phyloP scores from a whole-genome alignment of 192 early-diverging fungal genomes.

The Helicostylum pulchrum region DNA sequence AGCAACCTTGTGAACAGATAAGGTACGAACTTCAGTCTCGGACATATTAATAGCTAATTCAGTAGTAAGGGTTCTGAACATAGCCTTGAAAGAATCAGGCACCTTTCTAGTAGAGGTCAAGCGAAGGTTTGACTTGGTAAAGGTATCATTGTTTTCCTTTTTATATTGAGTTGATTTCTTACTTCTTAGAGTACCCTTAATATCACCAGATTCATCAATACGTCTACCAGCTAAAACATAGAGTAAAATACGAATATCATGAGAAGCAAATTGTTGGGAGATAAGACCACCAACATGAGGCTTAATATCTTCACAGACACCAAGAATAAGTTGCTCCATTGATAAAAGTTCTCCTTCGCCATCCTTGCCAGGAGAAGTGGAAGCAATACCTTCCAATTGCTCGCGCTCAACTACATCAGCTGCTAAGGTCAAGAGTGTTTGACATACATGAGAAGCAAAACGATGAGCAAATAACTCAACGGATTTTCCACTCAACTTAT shows the following conservation, averaged over 20 bases:
- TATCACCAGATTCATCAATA: conserved; percentile 46
- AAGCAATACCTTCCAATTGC: conserved; percentile 40
- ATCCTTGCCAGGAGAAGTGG: conserved; percentile 28
- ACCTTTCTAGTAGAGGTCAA: conserved; percentile 45
- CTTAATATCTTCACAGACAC: conserved; percentile 53
- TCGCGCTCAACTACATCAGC: conserved; percentile 77
- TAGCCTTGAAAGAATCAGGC: conserved; percentile 59
- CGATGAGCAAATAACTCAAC: conserved; percentile 74
- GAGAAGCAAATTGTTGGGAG: conserved; percentile 71
- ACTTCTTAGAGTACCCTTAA: conserved; percentile 58
- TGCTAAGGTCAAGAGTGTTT: conserved; percentile 72
- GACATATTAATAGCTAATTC: conserved; percentile 46
- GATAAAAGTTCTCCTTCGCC: conserved; percentile 56
- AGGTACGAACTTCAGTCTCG: conserved; percentile 51
- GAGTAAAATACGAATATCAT: conserved; percentile 69
- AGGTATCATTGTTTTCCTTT: conserved; percentile 49
- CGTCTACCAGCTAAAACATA: conserved; percentile 65
- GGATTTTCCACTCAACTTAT: conserved; percentile 50
- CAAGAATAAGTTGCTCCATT: conserved; percentile 62
- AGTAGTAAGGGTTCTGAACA: conserved; percentile 52
- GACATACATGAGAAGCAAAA: conserved; percentile 85
- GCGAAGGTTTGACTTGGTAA: conserved; percentile 18
- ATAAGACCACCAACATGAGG: conserved; percentile 59
- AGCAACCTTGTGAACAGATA: conserved; percentile 65
- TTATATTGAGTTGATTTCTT: conserved; percentile 70